Evolutionary conservation across 2,329 filamentous ascomycete species (phyloP).

Genomic region (Verticillium longisporum): DNA sequence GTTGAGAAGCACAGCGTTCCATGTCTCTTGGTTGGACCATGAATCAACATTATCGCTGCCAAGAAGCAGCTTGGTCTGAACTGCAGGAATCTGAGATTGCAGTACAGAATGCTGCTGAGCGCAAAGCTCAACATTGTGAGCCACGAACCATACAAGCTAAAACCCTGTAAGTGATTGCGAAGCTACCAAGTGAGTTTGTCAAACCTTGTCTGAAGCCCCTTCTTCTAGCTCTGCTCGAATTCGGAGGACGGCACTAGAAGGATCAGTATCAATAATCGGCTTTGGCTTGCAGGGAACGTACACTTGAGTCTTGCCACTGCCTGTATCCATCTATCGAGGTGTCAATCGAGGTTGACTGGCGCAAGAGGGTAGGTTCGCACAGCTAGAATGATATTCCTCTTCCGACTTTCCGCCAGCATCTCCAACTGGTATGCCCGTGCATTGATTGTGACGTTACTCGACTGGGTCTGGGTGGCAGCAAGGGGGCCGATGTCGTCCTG

Average conservation of each 20-base stretch:
- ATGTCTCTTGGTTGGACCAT: conserved; percentile 62
- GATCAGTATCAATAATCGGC: background rate
- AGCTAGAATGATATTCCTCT: conserved; percentile 64
- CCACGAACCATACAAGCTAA: conserved; percentile 65
- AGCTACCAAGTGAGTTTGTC: background rate
- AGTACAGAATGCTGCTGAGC: conserved; percentile 60
- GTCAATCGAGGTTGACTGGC: background rate
- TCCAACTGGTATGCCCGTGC: conserved; percentile 64
- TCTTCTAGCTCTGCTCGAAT: conserved; percentile 58
- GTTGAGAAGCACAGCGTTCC: conserved; percentile 59
- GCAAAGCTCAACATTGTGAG: conserved; percentile 62
- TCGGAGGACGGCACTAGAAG: conserved; percentile 55
- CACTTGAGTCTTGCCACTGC: conserved; percentile 74
- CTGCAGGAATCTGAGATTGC: conserved; percentile 48
- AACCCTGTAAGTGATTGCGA: conserved; percentile 7
- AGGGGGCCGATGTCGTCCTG: background rate
- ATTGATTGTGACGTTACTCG: conserved; percentile 20
- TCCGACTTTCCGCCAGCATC: conserved; percentile 66
- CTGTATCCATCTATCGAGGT: conserved; percentile 63
- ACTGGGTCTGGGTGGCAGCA: background rate
- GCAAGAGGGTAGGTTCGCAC: conserved; percentile 31
- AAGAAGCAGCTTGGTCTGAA: conserved; percentile 55
- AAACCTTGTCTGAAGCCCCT: conserved; percentile 41
- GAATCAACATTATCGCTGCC: conserved; percentile 64
- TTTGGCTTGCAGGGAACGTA: conserved; percentile 30